Evolutionary conservation across 306 rosid species (phyloP).

Genomic region (Vigna mungo): DNA sequence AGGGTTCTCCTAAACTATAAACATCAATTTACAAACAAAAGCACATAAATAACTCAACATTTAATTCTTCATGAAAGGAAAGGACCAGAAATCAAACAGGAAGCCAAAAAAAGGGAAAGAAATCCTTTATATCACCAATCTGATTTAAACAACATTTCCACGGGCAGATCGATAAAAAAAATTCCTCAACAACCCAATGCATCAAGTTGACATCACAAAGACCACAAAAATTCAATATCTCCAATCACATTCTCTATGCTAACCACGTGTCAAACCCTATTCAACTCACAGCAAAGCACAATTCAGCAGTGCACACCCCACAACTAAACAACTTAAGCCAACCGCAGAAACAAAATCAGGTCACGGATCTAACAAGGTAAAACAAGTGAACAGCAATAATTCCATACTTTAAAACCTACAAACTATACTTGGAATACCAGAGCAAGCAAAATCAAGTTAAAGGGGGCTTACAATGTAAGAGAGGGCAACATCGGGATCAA

Average conservation of each 20-base stretch:
- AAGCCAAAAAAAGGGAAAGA: neutral
- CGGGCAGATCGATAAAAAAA: slow-evolving; percentile 16
- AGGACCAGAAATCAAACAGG: neutral
- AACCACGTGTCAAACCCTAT: slow-evolving; percentile 28
- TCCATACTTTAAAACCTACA: slow-evolving; percentile 26
- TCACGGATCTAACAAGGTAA: slow-evolving; percentile 56
- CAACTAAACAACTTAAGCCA: slow-evolving; percentile 18
- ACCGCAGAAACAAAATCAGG: slow-evolving; percentile 38
- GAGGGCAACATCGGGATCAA: slow-evolving; percentile 86
- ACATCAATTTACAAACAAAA: slow-evolving; percentile 17
- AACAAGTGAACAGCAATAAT: slow-evolving; percentile 46
- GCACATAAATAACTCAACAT: slow-evolving; percentile 6
- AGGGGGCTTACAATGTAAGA: slow-evolving; percentile 84
- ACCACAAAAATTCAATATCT: slow-evolving; percentile 23
- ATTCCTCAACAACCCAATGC: slow-evolving; percentile 37
- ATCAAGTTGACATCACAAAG: slow-evolving; percentile 38
- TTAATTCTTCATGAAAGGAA: slow-evolving; percentile 6
- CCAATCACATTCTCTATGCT: slow-evolving; percentile 9
- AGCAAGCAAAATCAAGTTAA: slow-evolving; percentile 13
- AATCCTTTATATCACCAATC: neutral
- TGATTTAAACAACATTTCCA: slow-evolving; percentile 28
- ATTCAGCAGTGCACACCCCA: slow-evolving; percentile 32
- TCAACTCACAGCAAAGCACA: slow-evolving; percentile 27
- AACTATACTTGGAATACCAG: slow-evolving; percentile 21
- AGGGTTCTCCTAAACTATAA: slow-evolving; percentile 32